Base-by-base conservation (phyloP, 345 rosid species). In the Rhodamnia argentea region DNA sequence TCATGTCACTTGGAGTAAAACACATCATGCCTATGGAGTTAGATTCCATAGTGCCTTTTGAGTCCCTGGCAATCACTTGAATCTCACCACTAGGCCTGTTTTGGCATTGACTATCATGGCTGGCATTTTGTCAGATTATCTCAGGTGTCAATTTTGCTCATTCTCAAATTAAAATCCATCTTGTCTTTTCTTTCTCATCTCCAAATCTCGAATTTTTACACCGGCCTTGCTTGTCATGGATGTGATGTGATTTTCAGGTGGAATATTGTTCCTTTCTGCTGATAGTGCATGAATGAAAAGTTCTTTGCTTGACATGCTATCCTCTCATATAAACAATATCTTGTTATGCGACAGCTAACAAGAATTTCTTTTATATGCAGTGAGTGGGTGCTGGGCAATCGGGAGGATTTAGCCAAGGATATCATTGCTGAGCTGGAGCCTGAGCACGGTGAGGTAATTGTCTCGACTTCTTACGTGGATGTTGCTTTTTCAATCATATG, bases 321-420 rank as follows among this genome's bases (percentile, higher is more conserved):
- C 47, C 52, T 52, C 57, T 82, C 13, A 82, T 52, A 27, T 52
- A n/a, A 82, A 82, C 37, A 22, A 82, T 32, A 64, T 70, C 44
- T 70, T 32, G 47, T 32, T 32, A 70, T 32, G 6, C 2, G 13
- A 70, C 44, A 32, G 78, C 47, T 70, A 40, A 70, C 24, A 3
- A 70, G 13, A 70, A 32, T 70, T 29, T 29, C 47, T 70, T 6
- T 32, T 70, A 70, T 70, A 82, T 84, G 92, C 94, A 97, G 99
- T 90, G 99, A 96, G 86, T 96, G 99, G 99, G 99, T 97, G 84
- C 96, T 97, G 86, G 99, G 99, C 82, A 95, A 92, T 88, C 92
- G 96, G 74, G 99, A 96, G 90, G 98, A 97, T 94, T 92, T 97
- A 89, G 99, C 91, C 83, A 97, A 94, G 92, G 98, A 97, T 90